Evolutionary conservation across 768 basidiomycete genomes (phyloP), one percentile per base, ranked within the genome.

Genomic region (Tylopilus plumbeoviolaceoides): DNA sequence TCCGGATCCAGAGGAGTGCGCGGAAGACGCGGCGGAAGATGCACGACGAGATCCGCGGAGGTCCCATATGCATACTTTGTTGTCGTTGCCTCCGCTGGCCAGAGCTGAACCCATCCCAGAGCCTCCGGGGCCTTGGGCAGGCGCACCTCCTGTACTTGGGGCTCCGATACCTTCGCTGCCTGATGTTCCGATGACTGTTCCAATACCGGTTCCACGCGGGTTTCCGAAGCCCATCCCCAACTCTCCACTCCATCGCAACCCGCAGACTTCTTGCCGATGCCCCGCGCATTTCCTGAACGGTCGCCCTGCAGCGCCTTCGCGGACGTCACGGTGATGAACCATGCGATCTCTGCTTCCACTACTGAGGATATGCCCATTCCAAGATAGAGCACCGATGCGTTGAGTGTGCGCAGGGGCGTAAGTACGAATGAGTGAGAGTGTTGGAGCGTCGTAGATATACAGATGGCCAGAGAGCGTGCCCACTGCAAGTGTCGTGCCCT

Each of bases 31-130:
- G 11, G 57, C 51, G 3, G 63, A 60, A 11, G 66, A 67, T 4
- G 65, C 65, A 50, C 66, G 69, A 59, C 75, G 75, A 7, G 81
- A 80, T 9, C 87, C 89, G 51, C 89, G 78, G 50, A 92, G 72
- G 65, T 98, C 94, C 91, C 95, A 99, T 48, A 99, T 93, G 62
- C 91, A 93, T 17, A 99, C 90, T 73, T 98, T 98, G 73, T 99
- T 99, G 71, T 99, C 95, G 67, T 99, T 99, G 0, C 95, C 95
- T 2, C 95, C 95, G 59, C 89, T 92, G 4, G 95, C 95, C 5
- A 99, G 79, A 28, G 78, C 78, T 8, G 84, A 84, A 8, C 68
- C 67, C 58, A 57, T 75, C 61, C 47, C 70, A 54, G 35, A 74
- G 21, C 66, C 60, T 50, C 66, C 57, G 2, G 66, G 61, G 40